Evolutionary conservation across 2,329 filamentous ascomycete genomes (phyloP), one percentile per base, ranked within the genome.

Genomic region (Kalaharituber pfeilii): DNA sequence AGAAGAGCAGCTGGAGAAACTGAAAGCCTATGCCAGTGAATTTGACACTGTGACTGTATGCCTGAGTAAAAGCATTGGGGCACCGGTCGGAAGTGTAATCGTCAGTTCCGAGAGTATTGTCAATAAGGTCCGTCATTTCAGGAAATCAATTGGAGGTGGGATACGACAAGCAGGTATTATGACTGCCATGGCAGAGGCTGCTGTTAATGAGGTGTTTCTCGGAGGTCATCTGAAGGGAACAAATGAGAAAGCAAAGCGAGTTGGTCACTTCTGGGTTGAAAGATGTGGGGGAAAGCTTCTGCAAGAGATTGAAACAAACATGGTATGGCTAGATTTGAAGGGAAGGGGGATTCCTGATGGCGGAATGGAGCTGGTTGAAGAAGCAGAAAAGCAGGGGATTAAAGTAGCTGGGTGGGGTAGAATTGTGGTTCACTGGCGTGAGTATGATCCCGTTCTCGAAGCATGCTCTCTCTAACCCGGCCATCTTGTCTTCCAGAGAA

Each of bases 261-360:
- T 88, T 24, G 79, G 75, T 25, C 69, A 72, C 28, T 67, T 83
- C 59, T 94, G 86, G 86, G 75, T 22, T 13, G 22, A 72, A 4
- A 70, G 69, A 15, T 71, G 80, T 51, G 86, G 86, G 3, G 86
- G 86, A 1, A 78, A 76, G 67, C 68, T 86, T 54, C 68, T 73
- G 20, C 73, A 81, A 56, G 81, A 83, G 0, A 81, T 84, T 1
- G 81, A 94, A 65, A 93, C 86, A n/a, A 94, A 94, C 69, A 93
- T 94, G 84, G 78, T 86, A 29, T 94, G 85, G 86, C 65, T 93
- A 55, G 81, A 93, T 66, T 70, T 91, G 15, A 75, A 78, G 27
- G 74, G 74, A 1, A 75, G 77, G 9, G 76, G 77, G 0, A 66
- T 81, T 28, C n/a, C n/a, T n/a, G 69, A 71, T 2, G 66, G 66